Percentiles rank a stretch among this genome's conserved stretches.
These are phyloP conservation scores for Cercospora citrullina DNA, from an alignment of 2,329 filamentous ascomycete species.

Conservation along the genomic window DNA sequence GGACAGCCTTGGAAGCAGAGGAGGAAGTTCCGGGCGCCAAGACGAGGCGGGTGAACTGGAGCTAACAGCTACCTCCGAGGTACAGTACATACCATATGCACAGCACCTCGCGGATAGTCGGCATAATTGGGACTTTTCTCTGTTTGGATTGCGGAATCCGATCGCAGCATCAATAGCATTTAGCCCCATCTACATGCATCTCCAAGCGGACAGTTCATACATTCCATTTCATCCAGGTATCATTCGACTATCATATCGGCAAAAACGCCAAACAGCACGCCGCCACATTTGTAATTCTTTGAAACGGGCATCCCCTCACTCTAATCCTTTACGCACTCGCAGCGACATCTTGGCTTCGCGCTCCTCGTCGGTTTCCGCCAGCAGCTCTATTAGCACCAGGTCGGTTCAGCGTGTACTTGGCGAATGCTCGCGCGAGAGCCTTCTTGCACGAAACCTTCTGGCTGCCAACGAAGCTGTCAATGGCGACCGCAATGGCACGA, in stretches of 20 bases:
- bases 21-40: not conserved
- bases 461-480: conserved; percentile 92
- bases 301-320: not conserved
- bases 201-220: not conserved
- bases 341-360: conserved; percentile 23
- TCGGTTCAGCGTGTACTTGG: conserved; percentile 70
- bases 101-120: not conserved
- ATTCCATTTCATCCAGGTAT: not conserved
- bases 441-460: conserved; percentile 99
- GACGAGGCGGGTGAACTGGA: not conserved
- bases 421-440: conserved; percentile 87
- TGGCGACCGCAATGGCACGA: conserved; percentile 92
- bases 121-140: not conserved
- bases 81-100: not conserved
- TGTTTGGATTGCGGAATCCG: not conserved
- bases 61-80: not conserved
- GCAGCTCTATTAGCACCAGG: conserved; percentile 44
- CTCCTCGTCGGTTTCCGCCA: conserved; percentile 12
- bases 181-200: not conserved
- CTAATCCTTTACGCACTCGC: conserved; percentile 25
- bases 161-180: not conserved
- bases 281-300: not conserved
- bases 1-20: not conserved
- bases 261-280: not conserved
- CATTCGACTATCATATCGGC: not conserved